phyloP scores from a whole-genome alignment of 1,139 yeast species.

The Hyphopichia khmerensis region DNA sequence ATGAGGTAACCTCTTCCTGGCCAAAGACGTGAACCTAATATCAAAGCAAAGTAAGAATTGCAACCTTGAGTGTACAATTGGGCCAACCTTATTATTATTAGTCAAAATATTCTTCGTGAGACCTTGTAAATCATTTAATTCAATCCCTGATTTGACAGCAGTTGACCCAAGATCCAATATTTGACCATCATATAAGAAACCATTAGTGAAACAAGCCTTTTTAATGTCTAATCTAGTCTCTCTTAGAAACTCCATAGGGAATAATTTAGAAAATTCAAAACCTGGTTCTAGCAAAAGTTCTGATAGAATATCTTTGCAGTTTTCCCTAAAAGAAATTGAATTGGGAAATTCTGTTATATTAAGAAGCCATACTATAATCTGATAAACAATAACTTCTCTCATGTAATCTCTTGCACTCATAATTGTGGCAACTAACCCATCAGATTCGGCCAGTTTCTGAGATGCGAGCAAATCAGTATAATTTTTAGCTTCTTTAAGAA shows the following conservation, averaged over 20 bases:
- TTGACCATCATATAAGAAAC: slow-evolving; percentile 27
- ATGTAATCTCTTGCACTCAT: slow-evolving; percentile 45
- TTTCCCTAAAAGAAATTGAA: slow-evolving; percentile 23
- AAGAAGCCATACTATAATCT: slow-evolving; percentile 51
- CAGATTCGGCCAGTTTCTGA: slow-evolving; percentile 37
- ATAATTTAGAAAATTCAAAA: slow-evolving; percentile 21
- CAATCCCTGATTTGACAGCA: slow-evolving; percentile 12
- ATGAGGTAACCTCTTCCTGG: slow-evolving; percentile 47
- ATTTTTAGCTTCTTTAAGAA: slow-evolving; percentile 20
- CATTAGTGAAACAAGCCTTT: slow-evolving; percentile 28
- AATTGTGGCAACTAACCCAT: slow-evolving; percentile 59
- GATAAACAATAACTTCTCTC: slow-evolving; percentile 45
- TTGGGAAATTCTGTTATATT: slow-evolving; percentile 33
- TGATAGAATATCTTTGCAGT: slow-evolving; percentile 21
- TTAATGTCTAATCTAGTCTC: slow-evolving; percentile 13
- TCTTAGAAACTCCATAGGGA: slow-evolving; percentile 21
- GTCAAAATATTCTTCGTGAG: slow-evolving; percentile 6
- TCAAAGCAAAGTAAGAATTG: slow-evolving; percentile 58
- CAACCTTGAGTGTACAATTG: slow-evolving; percentile 35
- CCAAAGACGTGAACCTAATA: slow-evolving; percentile 50
- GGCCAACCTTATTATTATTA: not conserved
- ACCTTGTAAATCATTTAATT: slow-evolving; percentile 11
- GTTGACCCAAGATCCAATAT: slow-evolving; percentile 23
- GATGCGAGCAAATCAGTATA: slow-evolving; percentile 20
- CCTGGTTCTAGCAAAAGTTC: slow-evolving; percentile 30